Evolutionary conservation across 202 grass and related monocot species (phyloP).

Genomic region (Dendrocalamus latiflorus): DNA sequence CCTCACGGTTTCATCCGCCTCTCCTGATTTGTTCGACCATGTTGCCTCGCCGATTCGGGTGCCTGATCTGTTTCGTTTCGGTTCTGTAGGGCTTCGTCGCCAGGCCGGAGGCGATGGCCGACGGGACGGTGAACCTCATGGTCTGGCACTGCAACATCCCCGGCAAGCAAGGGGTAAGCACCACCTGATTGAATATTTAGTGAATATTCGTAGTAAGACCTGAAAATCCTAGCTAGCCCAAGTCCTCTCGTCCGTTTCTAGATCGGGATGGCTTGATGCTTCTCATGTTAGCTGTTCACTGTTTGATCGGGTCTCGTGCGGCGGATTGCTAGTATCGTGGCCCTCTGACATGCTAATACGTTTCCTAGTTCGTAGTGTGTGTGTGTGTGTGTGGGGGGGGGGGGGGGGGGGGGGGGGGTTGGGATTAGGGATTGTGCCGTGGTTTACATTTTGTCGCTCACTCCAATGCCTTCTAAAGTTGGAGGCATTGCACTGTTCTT

Average conservation of each 20-base stretch:
- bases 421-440: not conserved
- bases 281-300: not conserved
- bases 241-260: not conserved
- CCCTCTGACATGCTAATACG: not conserved
- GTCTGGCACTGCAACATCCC: conserved; percentile 85
- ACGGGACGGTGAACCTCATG: conserved; percentile 82
- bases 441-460: not conserved
- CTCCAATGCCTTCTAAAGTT: not conserved
- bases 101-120: conserved; percentile 67
- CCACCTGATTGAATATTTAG: not conserved
- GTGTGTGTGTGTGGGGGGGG: too few species aligned
- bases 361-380: not conserved
- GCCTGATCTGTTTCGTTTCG: conserved; percentile 22
- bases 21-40: not conserved
- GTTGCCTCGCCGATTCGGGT: not conserved
- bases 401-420: too few species aligned
- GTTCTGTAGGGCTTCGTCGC: conserved; percentile 68
- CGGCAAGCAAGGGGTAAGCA: conserved; percentile 80
- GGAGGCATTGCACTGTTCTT: not conserved
- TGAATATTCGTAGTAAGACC: not conserved
- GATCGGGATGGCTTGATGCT: not conserved
- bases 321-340: not conserved
- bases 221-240: not conserved
- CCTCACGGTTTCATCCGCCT: not conserved
- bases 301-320: not conserved